phyloP scores from a whole-genome alignment of 345 rosid genomes.

The Pistacia vera region DNA sequence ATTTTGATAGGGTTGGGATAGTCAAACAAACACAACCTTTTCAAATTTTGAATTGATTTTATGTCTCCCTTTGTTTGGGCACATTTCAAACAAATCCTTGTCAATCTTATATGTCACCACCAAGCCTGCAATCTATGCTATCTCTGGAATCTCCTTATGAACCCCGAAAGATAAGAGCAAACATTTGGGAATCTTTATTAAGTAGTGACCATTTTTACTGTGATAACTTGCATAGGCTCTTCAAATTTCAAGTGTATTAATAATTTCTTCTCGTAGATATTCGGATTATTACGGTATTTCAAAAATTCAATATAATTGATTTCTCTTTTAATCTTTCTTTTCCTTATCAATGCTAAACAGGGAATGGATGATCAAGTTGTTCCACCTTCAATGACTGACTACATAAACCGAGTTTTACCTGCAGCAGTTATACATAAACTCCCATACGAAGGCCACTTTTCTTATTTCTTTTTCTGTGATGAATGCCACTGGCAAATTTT shows the following conservation, averaged over 20 bases:
- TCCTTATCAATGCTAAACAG: slow-evolving; percentile 33
- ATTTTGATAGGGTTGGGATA: no score
- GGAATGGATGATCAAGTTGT: slow-evolving; percentile 79
- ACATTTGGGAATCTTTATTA: not conserved
- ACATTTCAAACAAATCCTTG: no score
- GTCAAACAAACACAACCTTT: no score
- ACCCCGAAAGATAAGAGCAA: not conserved
- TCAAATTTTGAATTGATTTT: no score
- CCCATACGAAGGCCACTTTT: slow-evolving; percentile 85
- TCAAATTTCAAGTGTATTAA: not conserved
- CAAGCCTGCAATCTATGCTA: no score
- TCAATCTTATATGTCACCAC: no score
- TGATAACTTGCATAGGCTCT: not conserved
- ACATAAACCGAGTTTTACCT: slow-evolving; percentile 76
- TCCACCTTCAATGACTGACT: slow-evolving; percentile 66
- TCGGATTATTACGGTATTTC: not conserved
- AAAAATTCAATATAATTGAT: no score
- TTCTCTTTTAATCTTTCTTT: not conserved
- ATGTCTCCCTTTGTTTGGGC: no score
- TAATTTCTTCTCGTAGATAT: not conserved
- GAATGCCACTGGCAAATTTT: slow-evolving; percentile 78
- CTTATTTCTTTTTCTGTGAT: slow-evolving; percentile 77
- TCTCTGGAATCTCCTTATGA: not conserved
- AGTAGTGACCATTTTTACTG: not conserved
- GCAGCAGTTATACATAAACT: slow-evolving; percentile 62